Evolutionary conservation across 441 rosid genomes (phyloP).

Genomic region (Pelargonium cotyledonis): DNA sequence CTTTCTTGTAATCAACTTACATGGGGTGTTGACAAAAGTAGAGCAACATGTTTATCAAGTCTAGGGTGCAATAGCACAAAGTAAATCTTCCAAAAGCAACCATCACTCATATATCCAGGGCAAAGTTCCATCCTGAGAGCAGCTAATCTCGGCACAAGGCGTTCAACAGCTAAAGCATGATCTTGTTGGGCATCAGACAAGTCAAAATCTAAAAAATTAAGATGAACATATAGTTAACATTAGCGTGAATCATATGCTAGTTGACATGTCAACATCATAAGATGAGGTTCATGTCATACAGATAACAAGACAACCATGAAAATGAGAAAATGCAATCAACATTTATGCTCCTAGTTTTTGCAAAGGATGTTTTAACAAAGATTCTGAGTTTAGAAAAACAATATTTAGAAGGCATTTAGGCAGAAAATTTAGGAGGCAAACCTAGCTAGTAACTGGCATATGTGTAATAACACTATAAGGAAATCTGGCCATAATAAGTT

Average conservation of each 20-base stretch:
- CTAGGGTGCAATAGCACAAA: slow-evolving; percentile 84
- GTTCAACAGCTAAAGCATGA: slow-evolving; percentile 81
- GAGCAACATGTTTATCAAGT: slow-evolving; percentile 62
- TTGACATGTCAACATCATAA: neutral
- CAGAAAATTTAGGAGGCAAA: neutral
- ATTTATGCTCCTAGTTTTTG: neutral
- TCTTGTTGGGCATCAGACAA: slow-evolving; percentile 85
- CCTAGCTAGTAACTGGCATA: neutral
- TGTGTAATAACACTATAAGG: neutral
- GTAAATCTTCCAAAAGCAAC: slow-evolving; percentile 91
- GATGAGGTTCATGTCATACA: neutral
- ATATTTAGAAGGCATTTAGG: neutral
- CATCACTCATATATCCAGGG: slow-evolving; percentile 75
- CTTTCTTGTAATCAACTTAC: slow-evolving; percentile 32
- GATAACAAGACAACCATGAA: slow-evolving; percentile 4
- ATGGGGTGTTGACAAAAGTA: slow-evolving; percentile 73
- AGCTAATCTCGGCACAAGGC: slow-evolving; percentile 58
- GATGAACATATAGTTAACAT: slow-evolving; percentile 6
- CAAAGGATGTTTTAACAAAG: neutral
- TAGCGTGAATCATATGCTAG: neutral
- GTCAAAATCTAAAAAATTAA: slow-evolving; percentile 54
- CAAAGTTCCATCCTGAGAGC: slow-evolving; percentile 77
- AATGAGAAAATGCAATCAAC: neutral
- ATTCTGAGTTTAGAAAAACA: neutral
- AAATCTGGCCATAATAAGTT: neutral